A percentile compares a stretch with the other conserved stretches of the same genome.
Evolutionary conservation across 495 filamentous ascomycete species (phyloP).

Genomic region (Copromyces sp.): DNA sequence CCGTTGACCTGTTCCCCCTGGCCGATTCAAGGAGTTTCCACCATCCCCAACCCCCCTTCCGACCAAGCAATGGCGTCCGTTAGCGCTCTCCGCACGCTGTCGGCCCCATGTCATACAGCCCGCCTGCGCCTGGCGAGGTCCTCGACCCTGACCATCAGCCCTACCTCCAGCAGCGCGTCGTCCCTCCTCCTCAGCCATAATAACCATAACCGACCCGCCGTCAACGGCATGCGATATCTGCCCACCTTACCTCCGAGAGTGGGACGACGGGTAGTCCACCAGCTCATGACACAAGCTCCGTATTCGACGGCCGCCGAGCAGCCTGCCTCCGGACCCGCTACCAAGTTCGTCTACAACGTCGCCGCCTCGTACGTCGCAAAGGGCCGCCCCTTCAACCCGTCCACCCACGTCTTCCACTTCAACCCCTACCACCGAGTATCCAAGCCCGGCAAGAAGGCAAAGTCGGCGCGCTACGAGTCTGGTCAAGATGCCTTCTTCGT

Average conservation of each 20-base stretch:
- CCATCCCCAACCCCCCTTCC: not conserved
- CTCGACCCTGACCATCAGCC: not conserved
- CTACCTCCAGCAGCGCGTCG: not conserved
- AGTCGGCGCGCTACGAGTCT: conserved; percentile 55
- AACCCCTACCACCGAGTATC: conserved; percentile 52
- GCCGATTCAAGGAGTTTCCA: not conserved
- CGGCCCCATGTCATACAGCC: not conserved
- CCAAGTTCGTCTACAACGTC: conserved; percentile 51
- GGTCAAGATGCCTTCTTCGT: conserved; percentile 97
- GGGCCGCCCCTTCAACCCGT: conserved; percentile 58
- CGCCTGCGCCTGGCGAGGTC: not conserved
- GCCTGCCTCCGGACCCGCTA: conserved; percentile 5
- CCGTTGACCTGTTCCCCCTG: not conserved
- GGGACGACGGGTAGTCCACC: not conserved
- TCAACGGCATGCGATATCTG: not conserved
- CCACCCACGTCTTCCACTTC: conserved; percentile 65
- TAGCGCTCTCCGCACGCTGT: not conserved
- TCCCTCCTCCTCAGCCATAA: not conserved
- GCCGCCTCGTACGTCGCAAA: conserved; percentile 71
- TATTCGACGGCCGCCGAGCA: not conserved
- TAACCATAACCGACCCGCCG: not conserved
- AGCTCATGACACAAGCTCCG: not conserved
- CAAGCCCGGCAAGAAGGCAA: conserved; percentile 32
- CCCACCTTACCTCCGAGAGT: not conserved
- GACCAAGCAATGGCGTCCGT: not conserved